A percentile compares a stretch with the other conserved stretches of the same genome.
Evolutionary conservation across 805 yeast genomes (phyloP).

Genomic region (Yarrowia bubula): DNA sequence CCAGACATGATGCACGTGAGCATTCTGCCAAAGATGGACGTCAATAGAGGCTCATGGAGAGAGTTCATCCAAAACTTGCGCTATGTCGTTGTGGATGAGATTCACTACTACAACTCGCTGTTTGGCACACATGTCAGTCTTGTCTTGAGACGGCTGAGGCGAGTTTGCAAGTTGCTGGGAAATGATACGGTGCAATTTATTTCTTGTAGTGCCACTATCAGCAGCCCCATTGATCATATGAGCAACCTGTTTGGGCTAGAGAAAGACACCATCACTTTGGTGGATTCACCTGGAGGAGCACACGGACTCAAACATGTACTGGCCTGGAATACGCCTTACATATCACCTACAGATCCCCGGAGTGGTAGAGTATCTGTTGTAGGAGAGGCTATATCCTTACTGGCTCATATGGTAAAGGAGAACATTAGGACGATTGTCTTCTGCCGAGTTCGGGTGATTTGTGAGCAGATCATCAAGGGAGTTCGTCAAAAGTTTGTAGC

Average conservation of each 20-base stretch:
- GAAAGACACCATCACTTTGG: slow-evolving; percentile 40
- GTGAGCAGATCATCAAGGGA: slow-evolving; percentile 85
- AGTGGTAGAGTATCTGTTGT: slow-evolving; percentile 69
- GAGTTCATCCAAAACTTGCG: slow-evolving; percentile 61
- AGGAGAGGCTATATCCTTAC: slow-evolving; percentile 68
- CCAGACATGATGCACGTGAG: slow-evolving; percentile 92
- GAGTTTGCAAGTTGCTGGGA: slow-evolving; percentile 58
- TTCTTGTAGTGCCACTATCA: slow-evolving; percentile 92
- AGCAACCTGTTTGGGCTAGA: slow-evolving; percentile 64
- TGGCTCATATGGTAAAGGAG: slow-evolving; percentile 61
- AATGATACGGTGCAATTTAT: slow-evolving; percentile 62
- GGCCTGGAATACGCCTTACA: slow-evolving; percentile 80
- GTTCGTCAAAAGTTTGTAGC: slow-evolving; percentile 56
- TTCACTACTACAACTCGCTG: slow-evolving; percentile 80
- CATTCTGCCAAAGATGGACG: slow-evolving; percentile 58
- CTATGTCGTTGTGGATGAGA: slow-evolving; percentile 76
- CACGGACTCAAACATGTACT: slow-evolving; percentile 70
- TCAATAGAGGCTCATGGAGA: slow-evolving; percentile 43
- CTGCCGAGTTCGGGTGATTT: slow-evolving; percentile 79
- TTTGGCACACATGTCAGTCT: slow-evolving; percentile 92
- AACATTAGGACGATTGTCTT: slow-evolving; percentile 83
- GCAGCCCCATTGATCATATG: slow-evolving; percentile 72
- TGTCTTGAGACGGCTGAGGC: slow-evolving; percentile 72
- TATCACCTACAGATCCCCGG: slow-evolving; percentile 56
- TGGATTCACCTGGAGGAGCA: slow-evolving; percentile 84